Evolutionary conservation across 2,329 filamentous ascomycete species (phyloP), one percentile per base, ranked within the genome.

Genomic region (Fusarium coicis): DNA sequence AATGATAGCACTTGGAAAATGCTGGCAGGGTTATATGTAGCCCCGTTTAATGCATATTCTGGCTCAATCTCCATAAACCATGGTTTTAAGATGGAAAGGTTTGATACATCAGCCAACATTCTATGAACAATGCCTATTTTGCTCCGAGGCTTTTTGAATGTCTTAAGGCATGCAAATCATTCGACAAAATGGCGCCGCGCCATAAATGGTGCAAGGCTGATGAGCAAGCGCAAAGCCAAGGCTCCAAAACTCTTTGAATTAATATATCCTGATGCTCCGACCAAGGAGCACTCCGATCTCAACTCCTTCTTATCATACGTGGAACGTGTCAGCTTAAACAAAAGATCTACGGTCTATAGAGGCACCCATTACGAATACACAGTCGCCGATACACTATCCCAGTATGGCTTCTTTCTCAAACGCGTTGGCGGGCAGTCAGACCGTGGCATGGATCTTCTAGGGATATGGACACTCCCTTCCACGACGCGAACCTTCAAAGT

Each of bases 341-440:
- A 84, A 2, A 82, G 80, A 9, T 90, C 88, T 21, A 90, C 89
- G 1, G 86, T 90, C 49, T 95, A 91, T 79, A 84, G 91, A 46
- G 93, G 93, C 73, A 96, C 93, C 0, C 89, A 88, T 79, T 96
- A 93, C 83, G 93, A 96, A 81, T 96, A 96, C 83, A 90, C 85
- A 0, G 88, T 90, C 7, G 87, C 88, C 10, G 79, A 81, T 8
- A 82, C 88, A 2, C 86, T 96, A 1, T 77, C 86, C 7, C 81
- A 83, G 4, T 87, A 93, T 58, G 90, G 91, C 60, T 93, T 96
- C 83, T 81, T 83, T 28, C 85, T 95, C 39, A 84, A 84, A 52
- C 89, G 93, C 37, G 86, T 92, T 4, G 93, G 93, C 34, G 89
- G 91, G 40, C 83, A 84, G 7, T 89, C 88, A 3, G 93, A 96